These are phyloP conservation scores for Penicillium aurantiogriseum DNA, from an alignment of 2,329 filamentous ascomycete genomes.

Conservation along the genomic window DNA sequence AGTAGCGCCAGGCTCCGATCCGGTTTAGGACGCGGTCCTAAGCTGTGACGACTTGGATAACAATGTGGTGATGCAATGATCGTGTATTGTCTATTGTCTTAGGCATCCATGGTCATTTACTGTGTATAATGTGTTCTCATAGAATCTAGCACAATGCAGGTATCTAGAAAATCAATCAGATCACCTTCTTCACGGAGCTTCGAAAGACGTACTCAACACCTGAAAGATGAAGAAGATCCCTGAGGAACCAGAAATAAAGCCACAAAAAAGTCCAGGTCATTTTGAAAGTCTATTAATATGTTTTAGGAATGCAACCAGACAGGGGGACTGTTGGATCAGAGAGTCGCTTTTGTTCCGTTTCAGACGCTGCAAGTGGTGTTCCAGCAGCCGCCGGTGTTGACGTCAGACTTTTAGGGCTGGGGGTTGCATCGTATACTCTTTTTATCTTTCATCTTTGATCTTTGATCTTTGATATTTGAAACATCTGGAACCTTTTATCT, in stretches of 20 bases:
- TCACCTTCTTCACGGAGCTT: not conserved
- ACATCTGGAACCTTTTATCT: not conserved
- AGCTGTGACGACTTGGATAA: not conserved
- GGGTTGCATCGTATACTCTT: not conserved
- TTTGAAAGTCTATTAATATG: not conserved
- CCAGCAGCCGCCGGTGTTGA: conserved; percentile 25
- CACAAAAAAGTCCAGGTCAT: not conserved
- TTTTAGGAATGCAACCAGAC: conserved; percentile 12
- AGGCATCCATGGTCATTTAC: not conserved
- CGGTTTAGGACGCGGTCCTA: not conserved
- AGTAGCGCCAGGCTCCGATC: conserved; percentile 3
- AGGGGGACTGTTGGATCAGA: conserved; percentile 7
- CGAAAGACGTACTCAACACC: not conserved
- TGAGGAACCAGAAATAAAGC: not conserved
- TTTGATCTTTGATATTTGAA: not conserved
- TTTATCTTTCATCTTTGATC: not conserved
- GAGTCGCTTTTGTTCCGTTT: conserved; percentile 14
- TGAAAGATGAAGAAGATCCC: not conserved
- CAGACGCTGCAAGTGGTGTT: conserved; percentile 16
- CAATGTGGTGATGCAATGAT: conserved; percentile 1
- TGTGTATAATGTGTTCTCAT: not conserved
- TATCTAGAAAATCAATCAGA: not conserved
- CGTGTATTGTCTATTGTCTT: not conserved
- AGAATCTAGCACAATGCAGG: not conserved
- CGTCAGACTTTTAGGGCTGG: conserved; percentile 19